A percentile compares a stretch with the other conserved stretches of the same genome.
Evolutionary conservation across 805 yeast species (phyloP).

Genomic region (Starmerella scarabaei): DNA sequence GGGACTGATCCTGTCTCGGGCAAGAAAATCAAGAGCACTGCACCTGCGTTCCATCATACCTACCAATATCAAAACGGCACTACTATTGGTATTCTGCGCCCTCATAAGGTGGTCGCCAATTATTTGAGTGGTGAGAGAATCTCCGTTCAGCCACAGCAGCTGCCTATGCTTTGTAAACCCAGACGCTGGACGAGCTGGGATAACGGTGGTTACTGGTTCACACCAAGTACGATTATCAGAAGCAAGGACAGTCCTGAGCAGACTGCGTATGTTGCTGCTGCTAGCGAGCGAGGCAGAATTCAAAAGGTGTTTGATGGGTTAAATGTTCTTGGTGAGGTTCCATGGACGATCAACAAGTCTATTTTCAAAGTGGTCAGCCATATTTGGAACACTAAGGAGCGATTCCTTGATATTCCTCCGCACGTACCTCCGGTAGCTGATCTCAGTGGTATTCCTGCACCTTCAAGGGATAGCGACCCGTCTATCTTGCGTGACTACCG

Average conservation of each 20-base stretch:
- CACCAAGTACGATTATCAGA: constrained; percentile 54
- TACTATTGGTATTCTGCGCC: constrained; percentile 65
- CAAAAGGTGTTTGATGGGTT: constrained; percentile 63
- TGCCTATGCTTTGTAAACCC: constrained; percentile 92
- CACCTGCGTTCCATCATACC: constrained; percentile 84
- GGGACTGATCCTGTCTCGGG: constrained; percentile 76
- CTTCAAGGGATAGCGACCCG: constrained; percentile 61
- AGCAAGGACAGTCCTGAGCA: constrained; percentile 82
- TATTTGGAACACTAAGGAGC: constrained; percentile 79
- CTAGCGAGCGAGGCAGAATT: constrained; percentile 54
- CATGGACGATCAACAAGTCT: constrained; percentile 81
- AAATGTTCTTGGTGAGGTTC: constrained; percentile 71
- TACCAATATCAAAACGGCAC: constrained; percentile 71
- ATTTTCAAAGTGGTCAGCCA: constrained; percentile 56
- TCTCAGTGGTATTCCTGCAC: constrained; percentile 41
- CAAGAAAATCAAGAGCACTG: constrained; percentile 48
- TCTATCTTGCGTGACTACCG: constrained; percentile 55
- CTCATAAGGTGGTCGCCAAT: constrained; percentile 56
- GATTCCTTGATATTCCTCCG: constrained; percentile 62
- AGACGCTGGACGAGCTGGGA: constrained; percentile 72
- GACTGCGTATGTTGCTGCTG: constrained; percentile 73
- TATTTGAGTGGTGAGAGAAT: constrained; percentile 55
- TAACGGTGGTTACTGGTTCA: constrained; percentile 71
- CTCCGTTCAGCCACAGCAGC: constrained; percentile 63
- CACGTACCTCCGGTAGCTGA: constrained; percentile 28